A percentile compares a stretch with the other conserved stretches of the same genome.
phyloP scores from a whole-genome alignment of 169 alveolate genomes.

The Plasmodium gonderi region DNA sequence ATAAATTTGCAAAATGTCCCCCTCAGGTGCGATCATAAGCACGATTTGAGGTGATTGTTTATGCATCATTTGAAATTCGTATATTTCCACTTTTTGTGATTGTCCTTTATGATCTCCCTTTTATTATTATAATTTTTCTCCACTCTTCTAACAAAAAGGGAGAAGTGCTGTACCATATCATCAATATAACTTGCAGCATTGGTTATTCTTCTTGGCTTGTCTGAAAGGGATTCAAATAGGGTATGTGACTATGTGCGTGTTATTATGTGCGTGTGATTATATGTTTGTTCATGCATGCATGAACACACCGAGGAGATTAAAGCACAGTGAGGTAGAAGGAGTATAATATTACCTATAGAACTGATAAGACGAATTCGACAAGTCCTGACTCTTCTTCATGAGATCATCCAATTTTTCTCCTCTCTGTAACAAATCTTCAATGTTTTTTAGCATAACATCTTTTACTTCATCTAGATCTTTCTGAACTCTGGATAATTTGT shows the following conservation, averaged over 20 bases:
- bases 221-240: conserved; percentile 88
- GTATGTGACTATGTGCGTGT: conserved; percentile 22
- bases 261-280: too few relatives aligned
- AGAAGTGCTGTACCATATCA: background rate
- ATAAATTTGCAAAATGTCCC: too few relatives aligned
- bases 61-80: background rate
- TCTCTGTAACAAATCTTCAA: conserved; percentile 91
- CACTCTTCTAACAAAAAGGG: background rate
- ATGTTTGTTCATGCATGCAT: background rate
- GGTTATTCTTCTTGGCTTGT: conserved; percentile 92
- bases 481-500: conserved; percentile 91
- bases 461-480: conserved; percentile 93
- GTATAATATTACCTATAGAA: conserved; percentile 39
- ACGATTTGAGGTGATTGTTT: background rate
- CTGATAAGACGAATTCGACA: conserved; percentile 85
- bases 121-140: background rate
- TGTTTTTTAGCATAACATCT: conserved; percentile 84
- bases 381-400: conserved; percentile 93
- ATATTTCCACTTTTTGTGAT: background rate
- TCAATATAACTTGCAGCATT: conserved; percentile 91
- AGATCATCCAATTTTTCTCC: conserved; percentile 95
- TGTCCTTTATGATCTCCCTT: too few relatives aligned
- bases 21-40: background rate
- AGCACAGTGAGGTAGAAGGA: background rate
- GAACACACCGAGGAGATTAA: background rate